Evolutionary conservation across 1,284 basidiomycete genomes (phyloP).

Genomic region (Agroathelia rolfsii): DNA sequence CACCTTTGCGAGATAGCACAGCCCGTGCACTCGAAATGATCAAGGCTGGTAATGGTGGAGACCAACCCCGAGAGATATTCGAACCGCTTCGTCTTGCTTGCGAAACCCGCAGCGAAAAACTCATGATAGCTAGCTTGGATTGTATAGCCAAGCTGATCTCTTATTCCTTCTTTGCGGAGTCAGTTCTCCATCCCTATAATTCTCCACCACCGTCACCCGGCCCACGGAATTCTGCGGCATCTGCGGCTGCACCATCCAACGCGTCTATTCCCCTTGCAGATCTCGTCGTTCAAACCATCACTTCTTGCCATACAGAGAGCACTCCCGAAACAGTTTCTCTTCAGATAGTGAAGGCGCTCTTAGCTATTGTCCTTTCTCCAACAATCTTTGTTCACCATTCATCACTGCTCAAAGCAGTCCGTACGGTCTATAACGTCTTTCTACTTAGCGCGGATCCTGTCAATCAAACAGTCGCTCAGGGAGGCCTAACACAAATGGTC

Average conservation of each 20-base stretch:
- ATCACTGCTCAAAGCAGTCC: constrained; percentile 85
- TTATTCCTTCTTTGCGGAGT: constrained; percentile 86
- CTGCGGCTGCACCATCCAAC: constrained; percentile 34
- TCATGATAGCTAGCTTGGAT: constrained; percentile 91
- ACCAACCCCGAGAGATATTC: constrained; percentile 78
- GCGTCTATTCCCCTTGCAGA: constrained; percentile 64
- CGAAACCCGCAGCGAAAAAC: constrained; percentile 84
- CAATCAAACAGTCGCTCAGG: constrained; percentile 95
- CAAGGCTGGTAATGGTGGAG: constrained; percentile 57
- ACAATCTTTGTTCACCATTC: constrained; percentile 88
- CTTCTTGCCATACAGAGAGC: constrained; percentile 80
- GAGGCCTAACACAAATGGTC: constrained; percentile 93
- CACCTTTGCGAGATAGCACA: constrained; percentile 73
- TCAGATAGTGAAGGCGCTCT: constrained; percentile 90
- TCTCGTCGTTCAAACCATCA: constrained; percentile 87
- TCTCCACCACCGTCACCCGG: constrained; percentile 69
- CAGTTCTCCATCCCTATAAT: constrained; percentile 35
- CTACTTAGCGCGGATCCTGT: constrained; percentile 80
- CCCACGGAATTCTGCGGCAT: constrained; percentile 31
- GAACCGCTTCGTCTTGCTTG: constrained; percentile 89
- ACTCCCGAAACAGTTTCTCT: constrained; percentile 85
- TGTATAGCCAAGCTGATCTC: constrained; percentile 94
- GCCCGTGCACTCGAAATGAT: constrained; percentile 80
- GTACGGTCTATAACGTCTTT: constrained; percentile 96
- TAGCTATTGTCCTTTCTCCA: constrained; percentile 80